A percentile compares a stretch with the other conserved stretches of the same genome.
Evolutionary conservation across 345 rosid species (phyloP).

Genomic region (Aurinia saxatilis): DNA sequence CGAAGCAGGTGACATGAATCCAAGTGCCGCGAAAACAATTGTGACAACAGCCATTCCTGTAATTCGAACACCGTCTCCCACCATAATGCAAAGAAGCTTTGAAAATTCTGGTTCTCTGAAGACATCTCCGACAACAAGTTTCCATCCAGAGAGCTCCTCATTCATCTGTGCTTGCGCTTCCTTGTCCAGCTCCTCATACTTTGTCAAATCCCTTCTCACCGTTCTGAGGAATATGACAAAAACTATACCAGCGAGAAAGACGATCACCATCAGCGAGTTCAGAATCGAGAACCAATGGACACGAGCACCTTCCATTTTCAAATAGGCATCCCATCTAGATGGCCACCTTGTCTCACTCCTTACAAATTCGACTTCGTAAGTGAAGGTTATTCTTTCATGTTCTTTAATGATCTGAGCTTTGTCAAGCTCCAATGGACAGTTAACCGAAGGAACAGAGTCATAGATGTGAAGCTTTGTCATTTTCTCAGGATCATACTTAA

Average conservation of each 20-base stretch:
- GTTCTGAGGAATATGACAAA: constrained; percentile 79
- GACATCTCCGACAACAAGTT: constrained; percentile 86
- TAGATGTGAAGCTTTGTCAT: constrained; percentile 61
- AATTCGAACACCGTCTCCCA: constrained; percentile 72
- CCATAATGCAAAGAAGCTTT: constrained; percentile 72
- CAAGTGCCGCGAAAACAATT: constrained; percentile 66
- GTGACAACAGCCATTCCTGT: constrained; percentile 78
- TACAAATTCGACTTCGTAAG: constrained; percentile 75
- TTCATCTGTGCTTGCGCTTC: constrained; percentile 87
- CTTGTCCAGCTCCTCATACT: constrained; percentile 75
- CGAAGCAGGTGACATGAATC: constrained; percentile 85
- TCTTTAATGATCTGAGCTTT: constrained; percentile 77
- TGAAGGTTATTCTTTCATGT: constrained; percentile 61
- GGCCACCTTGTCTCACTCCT: constrained; percentile 74
- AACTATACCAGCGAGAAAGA: constrained; percentile 71
- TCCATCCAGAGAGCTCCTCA: constrained; percentile 87
- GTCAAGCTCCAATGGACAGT: constrained; percentile 66
- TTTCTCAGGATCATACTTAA: constrained; percentile 46
- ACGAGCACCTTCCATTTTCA: constrained; percentile 86
- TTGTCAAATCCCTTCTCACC: constrained; percentile 76
- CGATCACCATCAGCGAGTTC: constrained; percentile 71
- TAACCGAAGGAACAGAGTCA: constrained; percentile 47
- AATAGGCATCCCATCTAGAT: constrained; percentile 84
- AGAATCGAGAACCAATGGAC: constrained; percentile 84
- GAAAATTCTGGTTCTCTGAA: constrained; percentile 69